Conservation (phyloP, 805 yeast genomes). For the Suhomyces prunicola region DNA sequence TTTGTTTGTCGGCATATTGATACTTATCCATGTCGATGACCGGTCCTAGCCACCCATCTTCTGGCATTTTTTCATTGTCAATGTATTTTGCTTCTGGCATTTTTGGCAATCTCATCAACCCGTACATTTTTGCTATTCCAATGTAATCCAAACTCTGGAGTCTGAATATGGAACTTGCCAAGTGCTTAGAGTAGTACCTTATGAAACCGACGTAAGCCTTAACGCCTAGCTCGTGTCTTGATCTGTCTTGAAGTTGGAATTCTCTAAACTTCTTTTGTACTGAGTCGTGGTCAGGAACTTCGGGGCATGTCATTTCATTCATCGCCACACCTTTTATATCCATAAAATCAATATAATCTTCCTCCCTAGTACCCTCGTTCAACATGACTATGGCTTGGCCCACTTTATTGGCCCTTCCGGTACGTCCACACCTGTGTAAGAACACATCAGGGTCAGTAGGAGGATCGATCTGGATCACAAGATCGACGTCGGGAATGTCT, state of each 20-base stretch:
- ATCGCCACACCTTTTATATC: constrained; percentile 60
- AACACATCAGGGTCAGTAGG: constrained; percentile 92
- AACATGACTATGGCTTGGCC: constrained; percentile 80
- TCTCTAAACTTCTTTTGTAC: constrained; percentile 26
- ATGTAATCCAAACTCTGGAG: constrained; percentile 65
- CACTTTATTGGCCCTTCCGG: constrained; percentile 84
- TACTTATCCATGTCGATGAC: constrained; percentile 66
- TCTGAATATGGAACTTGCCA: constrained; percentile 85
- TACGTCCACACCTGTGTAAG: constrained; percentile 91
- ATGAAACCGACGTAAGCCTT: constrained; percentile 80
- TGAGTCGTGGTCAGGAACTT: constrained; percentile 23
- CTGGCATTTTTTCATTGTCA: constrained; percentile 48
- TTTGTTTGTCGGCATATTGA: constrained; percentile 58
- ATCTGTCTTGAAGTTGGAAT: constrained; percentile 73
- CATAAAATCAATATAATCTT: constrained; percentile 78
- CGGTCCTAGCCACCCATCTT: constrained; percentile 71
- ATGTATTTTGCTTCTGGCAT: constrained; percentile 84
- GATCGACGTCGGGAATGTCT: constrained; percentile 91
- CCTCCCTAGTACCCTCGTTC: constrained; percentile 69
- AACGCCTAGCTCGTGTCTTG: constrained; percentile 77
- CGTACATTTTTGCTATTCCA: constrained; percentile 72
- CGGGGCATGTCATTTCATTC: constrained; percentile 32
- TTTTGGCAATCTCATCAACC: constrained; percentile 77
- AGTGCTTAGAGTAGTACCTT: constrained; percentile 81
- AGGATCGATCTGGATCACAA: constrained; percentile 92